Evolutionary conservation across 176 grass and related monocot species (phyloP), one percentile per base, ranked within the genome.

Genomic region (Olyra latifolia): DNA sequence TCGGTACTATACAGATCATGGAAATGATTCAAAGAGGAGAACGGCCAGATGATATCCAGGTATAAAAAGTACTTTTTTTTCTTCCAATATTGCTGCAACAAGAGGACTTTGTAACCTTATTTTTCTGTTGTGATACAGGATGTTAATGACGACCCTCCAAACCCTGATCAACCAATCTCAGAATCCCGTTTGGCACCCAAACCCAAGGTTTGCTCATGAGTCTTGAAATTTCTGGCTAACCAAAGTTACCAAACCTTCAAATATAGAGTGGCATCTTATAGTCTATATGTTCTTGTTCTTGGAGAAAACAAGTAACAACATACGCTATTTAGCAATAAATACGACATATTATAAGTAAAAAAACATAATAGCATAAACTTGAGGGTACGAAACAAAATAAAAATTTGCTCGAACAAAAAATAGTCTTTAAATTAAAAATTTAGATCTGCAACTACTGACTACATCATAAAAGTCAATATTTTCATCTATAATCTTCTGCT

Each of bases 1-100:
- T 66, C 62, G 20, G 38, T 59, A 64, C 29, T 78, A 85, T 67
- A 65, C 86, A 94, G 92, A 74, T 89, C 65, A 88, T 91, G 56
- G 88, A 94, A 88, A 87, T 91, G 86, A 74, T 94, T 70, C 86
- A 89, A 66, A 88, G 92, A 79, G 92, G 86, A 60, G 92, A 91
- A 62, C 74, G 27, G 59, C 92, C 88, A 77, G 83, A 85, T 71
- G 89, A 89, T 82, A 87, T 94, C 54, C 84, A 87, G 86, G 92
- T 84, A 69, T 20, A 76, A 23, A n/a, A 20, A 48, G 63, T 57
- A 73, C 53, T 28, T 79, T 8, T 24, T 23, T 72, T 53, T 49
- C 20, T 76, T 73, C 27, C n/a, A 49, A 39, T 62, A 59, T 14
- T 53, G 43, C 19, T 68, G 6, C 47, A 77, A 67, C 27, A 72